Evolutionary conservation across 139 green algal species (phyloP).

Genomic region (Microglena sp.): DNA sequence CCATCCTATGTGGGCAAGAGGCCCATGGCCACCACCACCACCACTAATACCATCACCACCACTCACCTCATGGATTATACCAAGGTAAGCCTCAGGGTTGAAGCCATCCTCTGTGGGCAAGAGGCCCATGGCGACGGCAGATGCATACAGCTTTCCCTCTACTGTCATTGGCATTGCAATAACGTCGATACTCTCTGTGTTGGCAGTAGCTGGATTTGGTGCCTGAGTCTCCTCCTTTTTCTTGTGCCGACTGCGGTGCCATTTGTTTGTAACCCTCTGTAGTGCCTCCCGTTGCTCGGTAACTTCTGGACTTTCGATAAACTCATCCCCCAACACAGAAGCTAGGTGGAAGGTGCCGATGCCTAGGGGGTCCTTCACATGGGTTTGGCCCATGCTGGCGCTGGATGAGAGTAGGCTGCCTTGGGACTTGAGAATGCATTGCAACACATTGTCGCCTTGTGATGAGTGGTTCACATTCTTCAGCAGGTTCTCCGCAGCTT

Average conservation of each 20-base stretch:
- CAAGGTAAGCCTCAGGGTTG: constrained; percentile 5
- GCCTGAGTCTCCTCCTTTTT: neutral
- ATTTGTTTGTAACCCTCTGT: constrained; percentile 8
- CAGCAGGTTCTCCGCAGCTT: constrained; percentile 8
- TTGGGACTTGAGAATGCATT: constrained; percentile 1
- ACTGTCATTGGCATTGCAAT: neutral
- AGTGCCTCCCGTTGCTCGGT: neutral
- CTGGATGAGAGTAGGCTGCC: too few relatives aligned
- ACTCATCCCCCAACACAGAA: neutral
- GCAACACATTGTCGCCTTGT: constrained; percentile 5
- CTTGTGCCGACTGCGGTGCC: neutral
- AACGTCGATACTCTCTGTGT: neutral
- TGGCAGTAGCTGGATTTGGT: neutral
- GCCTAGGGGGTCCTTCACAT: constrained; percentile 8
- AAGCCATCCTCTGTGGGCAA: neutral
- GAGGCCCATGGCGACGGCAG: neutral
- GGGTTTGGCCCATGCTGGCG: neutral
- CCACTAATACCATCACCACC: too few relatives aligned
- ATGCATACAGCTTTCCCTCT: neutral
- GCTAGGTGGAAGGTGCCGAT: neutral
- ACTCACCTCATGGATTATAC: constrained; percentile 1
- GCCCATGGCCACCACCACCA: too few relatives aligned
- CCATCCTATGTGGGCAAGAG: too few relatives aligned
- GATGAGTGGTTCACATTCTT: neutral
- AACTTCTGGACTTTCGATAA: neutral